phyloP scores from a whole-genome alignment of 2,329 filamentous ascomycete genomes.

The Teratosphaeria pseudoeucalypti region DNA sequence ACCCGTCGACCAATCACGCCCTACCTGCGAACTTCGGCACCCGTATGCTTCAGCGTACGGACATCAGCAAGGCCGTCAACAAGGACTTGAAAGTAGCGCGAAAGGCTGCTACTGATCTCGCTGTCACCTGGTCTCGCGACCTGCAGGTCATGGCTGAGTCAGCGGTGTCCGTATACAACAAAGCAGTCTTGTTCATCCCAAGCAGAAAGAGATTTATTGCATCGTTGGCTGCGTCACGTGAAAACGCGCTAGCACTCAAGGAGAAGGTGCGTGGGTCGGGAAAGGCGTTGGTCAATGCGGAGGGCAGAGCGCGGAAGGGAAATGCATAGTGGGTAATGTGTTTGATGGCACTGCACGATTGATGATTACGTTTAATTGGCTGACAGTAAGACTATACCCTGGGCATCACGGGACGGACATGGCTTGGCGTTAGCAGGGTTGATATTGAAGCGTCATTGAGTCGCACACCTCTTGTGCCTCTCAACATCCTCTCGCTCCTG shows the following conservation, averaged over 20 bases:
- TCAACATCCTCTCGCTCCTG: not conserved
- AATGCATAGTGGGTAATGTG: not conserved
- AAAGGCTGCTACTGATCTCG: slow-evolving; percentile 1
- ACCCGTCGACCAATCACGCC: slow-evolving; percentile 12
- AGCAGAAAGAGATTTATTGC: not conserved
- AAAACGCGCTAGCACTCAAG: not conserved
- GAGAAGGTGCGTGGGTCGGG: not conserved
- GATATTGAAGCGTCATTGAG: not conserved
- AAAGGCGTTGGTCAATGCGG: not conserved
- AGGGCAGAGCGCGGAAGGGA: not conserved
- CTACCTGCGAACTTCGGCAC: slow-evolving; percentile 18
- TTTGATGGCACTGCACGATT: not conserved
- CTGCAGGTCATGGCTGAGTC: slow-evolving; percentile 7
- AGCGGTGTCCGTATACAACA: not conserved
- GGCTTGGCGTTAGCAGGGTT: not conserved
- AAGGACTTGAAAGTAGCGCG: slow-evolving; percentile 18
- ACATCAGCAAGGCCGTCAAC: slow-evolving; percentile 16
- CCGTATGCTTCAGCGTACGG: slow-evolving; percentile 16
- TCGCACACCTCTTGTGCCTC: not conserved
- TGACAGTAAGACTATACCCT: not conserved
- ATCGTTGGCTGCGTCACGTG: not conserved
- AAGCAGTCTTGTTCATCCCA: not conserved
- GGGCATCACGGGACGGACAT: not conserved
- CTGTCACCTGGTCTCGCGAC: slow-evolving; percentile 12
- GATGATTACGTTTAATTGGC: not conserved